Percentiles rank a stretch among this genome's conserved stretches.
Evolutionary conservation across 2,329 filamentous ascomycete genomes (phyloP).

Genomic region (Trichoderma citrinoviride): DNA sequence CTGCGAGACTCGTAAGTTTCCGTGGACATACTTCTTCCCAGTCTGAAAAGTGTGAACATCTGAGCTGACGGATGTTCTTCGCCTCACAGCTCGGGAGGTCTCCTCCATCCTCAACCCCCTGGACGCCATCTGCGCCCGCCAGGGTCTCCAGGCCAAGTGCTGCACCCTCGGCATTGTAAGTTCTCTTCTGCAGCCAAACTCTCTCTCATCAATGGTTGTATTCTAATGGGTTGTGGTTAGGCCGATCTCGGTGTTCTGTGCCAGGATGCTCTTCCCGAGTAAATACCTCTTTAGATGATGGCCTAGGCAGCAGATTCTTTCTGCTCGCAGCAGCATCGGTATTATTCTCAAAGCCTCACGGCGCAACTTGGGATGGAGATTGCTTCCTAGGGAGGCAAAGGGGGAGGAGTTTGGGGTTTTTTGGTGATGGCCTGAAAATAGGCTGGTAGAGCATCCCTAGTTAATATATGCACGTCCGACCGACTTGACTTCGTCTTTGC

Average conservation of each 20-base stretch:
- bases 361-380: not conserved
- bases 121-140: not conserved
- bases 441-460: not conserved
- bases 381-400: not conserved
- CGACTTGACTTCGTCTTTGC: not conserved
- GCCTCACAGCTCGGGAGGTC: not conserved
- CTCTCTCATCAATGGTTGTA: not conserved
- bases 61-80: not conserved
- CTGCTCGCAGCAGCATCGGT: not conserved
- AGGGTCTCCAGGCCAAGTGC: conserved; percentile 9
- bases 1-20: conserved; percentile 22
- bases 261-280: conserved; percentile 7
- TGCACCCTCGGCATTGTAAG: conserved; percentile 5
- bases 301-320: not conserved
- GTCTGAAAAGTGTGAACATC: not conserved
- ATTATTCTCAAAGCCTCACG: not conserved
- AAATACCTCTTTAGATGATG: not conserved
- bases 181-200: not conserved
- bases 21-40: too few species aligned
- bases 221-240: not conserved
- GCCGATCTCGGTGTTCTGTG: conserved; percentile 1
- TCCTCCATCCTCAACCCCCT: not conserved
- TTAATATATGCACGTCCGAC: not conserved
- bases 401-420: not conserved
- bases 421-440: not conserved